Evolutionary conservation across 129 eudicot genomes (phyloP).

Genomic region (Helianthus tuberosus): DNA sequence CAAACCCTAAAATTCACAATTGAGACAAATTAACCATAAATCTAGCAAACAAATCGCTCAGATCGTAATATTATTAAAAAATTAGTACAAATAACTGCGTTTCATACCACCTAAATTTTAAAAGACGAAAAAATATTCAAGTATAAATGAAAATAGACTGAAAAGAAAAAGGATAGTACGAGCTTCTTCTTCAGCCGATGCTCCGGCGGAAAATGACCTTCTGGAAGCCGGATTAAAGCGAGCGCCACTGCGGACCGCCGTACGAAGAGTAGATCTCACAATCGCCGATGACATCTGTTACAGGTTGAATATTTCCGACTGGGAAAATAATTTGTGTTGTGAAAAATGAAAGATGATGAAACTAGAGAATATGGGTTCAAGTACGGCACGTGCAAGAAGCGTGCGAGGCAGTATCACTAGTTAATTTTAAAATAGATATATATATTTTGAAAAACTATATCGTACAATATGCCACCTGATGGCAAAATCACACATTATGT

Average conservation of each 20-base stretch:
- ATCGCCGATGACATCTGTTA: conserved; percentile 74
- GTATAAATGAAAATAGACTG: not conserved
- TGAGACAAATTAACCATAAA: conserved; percentile 15
- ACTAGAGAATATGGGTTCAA: no score
- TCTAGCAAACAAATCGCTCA: conserved; percentile 6
- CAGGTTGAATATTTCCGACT: conserved; percentile 16
- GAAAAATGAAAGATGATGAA: no score
- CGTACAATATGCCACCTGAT: no score
- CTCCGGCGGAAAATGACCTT: conserved; percentile 49
- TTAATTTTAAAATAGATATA: no score
- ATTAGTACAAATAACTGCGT: not conserved
- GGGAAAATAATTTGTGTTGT: not conserved
- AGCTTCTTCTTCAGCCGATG: no score
- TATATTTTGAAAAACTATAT: no score
- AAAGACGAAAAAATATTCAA: not conserved
- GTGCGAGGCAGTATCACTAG: no score
- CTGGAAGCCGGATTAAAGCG: conserved; percentile 43
- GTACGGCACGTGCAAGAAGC: no score
- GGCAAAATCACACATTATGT: no score
- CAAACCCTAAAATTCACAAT: conserved; percentile 12
- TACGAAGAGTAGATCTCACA: conserved; percentile 66
- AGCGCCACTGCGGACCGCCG: conserved; percentile 62
- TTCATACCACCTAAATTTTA: not conserved
- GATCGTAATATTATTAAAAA: not conserved
- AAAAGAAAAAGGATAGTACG: conserved; percentile 38